Evolutionary conservation across 2,329 filamentous ascomycete species (phyloP), one percentile per base, ranked within the genome.

Genomic region (Ophiostoma sp.): DNA sequence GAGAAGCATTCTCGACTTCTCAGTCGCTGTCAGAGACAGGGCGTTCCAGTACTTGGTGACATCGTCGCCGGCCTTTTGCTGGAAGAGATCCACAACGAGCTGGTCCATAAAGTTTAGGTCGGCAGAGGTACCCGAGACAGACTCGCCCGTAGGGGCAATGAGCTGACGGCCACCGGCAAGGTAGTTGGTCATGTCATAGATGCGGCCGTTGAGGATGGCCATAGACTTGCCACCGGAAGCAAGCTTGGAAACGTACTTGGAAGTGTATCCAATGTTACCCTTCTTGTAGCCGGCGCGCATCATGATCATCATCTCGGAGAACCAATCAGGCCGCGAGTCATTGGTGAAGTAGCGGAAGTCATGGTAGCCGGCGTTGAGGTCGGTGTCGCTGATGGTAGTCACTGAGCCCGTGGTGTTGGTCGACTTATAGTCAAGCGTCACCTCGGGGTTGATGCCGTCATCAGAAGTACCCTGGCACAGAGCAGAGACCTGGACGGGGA

Each of bases 101-200:
- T 84, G 79, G 73, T 92, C 87, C 92, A 99, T 96, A 79, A 97
- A 98, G 74, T 96, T 82, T 15, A 85, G 84, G 69, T 85, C 80
- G 68, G 80, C 74, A 39, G 80, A 74, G 54, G 77, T 74, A 31
- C 81, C 76, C 1, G 86, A 83, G 2, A 79, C 73, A 0, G 82
- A 76, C 65, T 86, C 77, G 8, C 89, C 88, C 0, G 82, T 75
- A 10, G 84, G 84, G 35, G 86, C 86, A 68, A 85, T 79, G 62
- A 92, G 81, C 62, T 83, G 83, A 36, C 92, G 89, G 67, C 94
- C 94, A 73, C 93, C 93, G 33, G 84, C 81, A 39, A 92, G 79
- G 78, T 99, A 99, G 54, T 87, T 86, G 0, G 93, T 96, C 80
- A 99, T 82, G 77, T 99, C 95, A 78, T 97, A 99, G 23, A 99